Evolutionary conservation across 441 rosid species (phyloP).

Genomic region (Brassica balearica): DNA sequence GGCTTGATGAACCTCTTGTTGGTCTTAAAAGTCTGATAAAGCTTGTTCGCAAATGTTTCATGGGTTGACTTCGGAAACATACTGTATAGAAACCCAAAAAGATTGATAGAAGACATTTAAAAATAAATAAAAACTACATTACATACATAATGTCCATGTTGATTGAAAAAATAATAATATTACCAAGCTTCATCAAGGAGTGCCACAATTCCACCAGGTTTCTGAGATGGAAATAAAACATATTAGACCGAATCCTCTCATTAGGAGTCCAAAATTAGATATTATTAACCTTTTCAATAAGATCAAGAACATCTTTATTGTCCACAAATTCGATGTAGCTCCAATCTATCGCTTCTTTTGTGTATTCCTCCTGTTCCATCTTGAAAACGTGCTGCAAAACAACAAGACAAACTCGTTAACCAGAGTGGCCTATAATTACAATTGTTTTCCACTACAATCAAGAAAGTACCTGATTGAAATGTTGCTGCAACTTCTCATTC

Average conservation of each 20-base stretch:
- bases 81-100: slow-evolving; percentile 50
- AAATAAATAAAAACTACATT: neutral
- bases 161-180: slow-evolving; percentile 28
- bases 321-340: slow-evolving; percentile 99
- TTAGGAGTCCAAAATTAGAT: slow-evolving; percentile 39
- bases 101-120: neutral
- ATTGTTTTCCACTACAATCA: slow-evolving; percentile 18
- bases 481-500: slow-evolving; percentile 98
- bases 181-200: slow-evolving; percentile 99
- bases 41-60: slow-evolving; percentile 95
- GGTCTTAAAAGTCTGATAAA: slow-evolving; percentile 88
- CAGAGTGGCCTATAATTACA: slow-evolving; percentile 22
- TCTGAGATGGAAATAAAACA: slow-evolving; percentile 55
- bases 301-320: slow-evolving; percentile 97
- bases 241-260: neutral
- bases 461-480: slow-evolving; percentile 87
- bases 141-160: neutral
- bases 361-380: slow-evolving; percentile 99
- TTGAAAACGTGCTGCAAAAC: slow-evolving; percentile 90
- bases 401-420: slow-evolving; percentile 33
- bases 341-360: slow-evolving; percentile 94
- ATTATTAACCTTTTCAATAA: slow-evolving; percentile 80
- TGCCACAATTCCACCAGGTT: slow-evolving; percentile 96
- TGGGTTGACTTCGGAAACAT: slow-evolving; percentile 99
- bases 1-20: slow-evolving; percentile 98